Evolutionary conservation across 2,329 filamentous ascomycete genomes (phyloP).

Genomic region (Tolypocladium inflatum): DNA sequence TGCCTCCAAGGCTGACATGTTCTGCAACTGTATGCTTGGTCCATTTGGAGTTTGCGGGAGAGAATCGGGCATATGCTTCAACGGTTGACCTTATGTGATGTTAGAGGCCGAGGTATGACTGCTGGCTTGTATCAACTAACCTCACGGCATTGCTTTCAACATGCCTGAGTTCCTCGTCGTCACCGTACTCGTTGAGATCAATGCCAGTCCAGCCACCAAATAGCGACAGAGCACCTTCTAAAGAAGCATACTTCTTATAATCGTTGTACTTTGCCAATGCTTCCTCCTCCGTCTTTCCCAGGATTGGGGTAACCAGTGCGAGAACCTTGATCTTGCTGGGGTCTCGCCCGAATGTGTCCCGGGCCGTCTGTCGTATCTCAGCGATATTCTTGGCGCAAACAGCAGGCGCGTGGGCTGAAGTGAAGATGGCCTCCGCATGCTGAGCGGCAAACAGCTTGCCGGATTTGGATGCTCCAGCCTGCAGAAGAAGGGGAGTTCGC

Average conservation of each 20-base stretch:
- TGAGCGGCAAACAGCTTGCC: constrained; percentile 59
- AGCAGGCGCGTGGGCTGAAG: constrained; percentile 53
- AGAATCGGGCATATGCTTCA: constrained; percentile 44
- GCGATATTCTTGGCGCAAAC: constrained; percentile 53
- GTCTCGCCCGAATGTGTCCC: constrained; percentile 44
- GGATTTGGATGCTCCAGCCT: constrained; percentile 58
- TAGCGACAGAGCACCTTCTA: constrained; percentile 56
- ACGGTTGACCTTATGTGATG: constrained; percentile 36
- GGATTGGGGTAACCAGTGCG: constrained; percentile 54
- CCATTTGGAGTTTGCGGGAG: constrained; percentile 56
- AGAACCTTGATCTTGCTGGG: constrained; percentile 56
- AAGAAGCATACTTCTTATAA: constrained; percentile 48
- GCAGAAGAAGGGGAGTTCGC: constrained; percentile 57
- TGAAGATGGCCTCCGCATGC: constrained; percentile 64
- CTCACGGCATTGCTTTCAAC: constrained; percentile 54
- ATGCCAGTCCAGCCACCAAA: constrained; percentile 67
- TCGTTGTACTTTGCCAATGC: constrained; percentile 55
- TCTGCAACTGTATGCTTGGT: constrained; percentile 62
- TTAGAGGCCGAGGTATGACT: too few relatives aligned
- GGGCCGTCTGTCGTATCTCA: constrained; percentile 50
- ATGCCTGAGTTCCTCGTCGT: constrained; percentile 54
- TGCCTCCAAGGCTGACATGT: constrained; percentile 58
- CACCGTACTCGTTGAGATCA: constrained; percentile 45
- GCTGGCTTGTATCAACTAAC: constrained; percentile 9
- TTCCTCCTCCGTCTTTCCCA: constrained; percentile 57